Evolutionary conservation across 805 yeast species (phyloP).

Genomic region (Kodamaea restingae): DNA sequence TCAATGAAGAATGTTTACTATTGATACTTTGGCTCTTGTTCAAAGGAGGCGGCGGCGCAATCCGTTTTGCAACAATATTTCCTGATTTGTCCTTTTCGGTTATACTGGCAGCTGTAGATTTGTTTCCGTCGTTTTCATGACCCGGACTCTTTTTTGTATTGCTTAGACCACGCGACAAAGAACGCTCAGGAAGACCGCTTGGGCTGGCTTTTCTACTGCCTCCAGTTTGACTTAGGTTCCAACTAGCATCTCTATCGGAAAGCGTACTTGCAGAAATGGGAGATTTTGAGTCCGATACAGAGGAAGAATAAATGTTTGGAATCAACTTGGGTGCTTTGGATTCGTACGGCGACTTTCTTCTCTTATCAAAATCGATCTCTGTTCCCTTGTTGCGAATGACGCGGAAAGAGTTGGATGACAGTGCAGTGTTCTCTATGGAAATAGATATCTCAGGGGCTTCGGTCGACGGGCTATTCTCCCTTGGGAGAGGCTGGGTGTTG

Average conservation of each 20-base stretch:
- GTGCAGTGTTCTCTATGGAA: neutral
- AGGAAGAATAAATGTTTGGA: conserved; percentile 33
- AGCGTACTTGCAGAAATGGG: conserved; percentile 37
- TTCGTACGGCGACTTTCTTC: conserved; percentile 71
- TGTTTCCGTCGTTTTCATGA: too few species aligned
- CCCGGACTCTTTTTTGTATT: too few species aligned
- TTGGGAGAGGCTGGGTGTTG: conserved; percentile 11
- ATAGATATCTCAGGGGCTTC: too few species aligned
- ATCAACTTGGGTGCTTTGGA: conserved; percentile 36
- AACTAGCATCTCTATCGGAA: neutral
- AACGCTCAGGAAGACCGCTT: too few species aligned
- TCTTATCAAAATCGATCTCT: conserved; percentile 79
- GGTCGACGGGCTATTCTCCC: neutral
- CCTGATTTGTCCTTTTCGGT: conserved; percentile 10
- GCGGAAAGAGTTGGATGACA: conserved; percentile 46
- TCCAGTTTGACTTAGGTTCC: neutral
- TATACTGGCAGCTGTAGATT: neutral
- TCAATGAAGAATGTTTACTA: conserved; percentile 9
- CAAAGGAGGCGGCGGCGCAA: conserved; percentile 67
- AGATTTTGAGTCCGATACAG: conserved; percentile 30
- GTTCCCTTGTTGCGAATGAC: conserved; percentile 61
- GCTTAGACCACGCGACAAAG: too few species aligned
- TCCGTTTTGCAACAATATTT: conserved; percentile 61
- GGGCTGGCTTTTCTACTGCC: neutral
- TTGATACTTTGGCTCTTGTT: conserved; percentile 13